A percentile compares a stretch with the other conserved stretches of the same genome.
These are phyloP conservation scores for Rachicladosporium sp. DNA, from an alignment of 2,329 filamentous ascomycete species.

Conservation along the genomic window DNA sequence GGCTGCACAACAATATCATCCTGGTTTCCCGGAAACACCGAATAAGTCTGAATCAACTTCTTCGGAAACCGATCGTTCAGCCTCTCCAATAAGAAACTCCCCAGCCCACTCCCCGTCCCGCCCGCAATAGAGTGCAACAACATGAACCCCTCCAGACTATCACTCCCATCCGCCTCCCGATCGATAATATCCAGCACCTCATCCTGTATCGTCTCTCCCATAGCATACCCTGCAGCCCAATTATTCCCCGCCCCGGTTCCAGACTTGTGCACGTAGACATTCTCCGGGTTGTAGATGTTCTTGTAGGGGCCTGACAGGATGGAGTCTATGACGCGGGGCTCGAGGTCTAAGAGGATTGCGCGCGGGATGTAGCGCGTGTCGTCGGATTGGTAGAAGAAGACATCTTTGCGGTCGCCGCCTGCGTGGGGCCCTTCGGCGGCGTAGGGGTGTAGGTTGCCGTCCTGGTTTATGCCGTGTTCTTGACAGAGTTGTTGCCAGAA, in stretches of 20 bases:
- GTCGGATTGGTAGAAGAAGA: conserved; percentile 98
- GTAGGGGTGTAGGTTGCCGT: conserved; percentile 95
- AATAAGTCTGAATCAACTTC: conserved; percentile 98
- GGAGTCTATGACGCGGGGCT: conserved; percentile 81
- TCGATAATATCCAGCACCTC: conserved; percentile 99
- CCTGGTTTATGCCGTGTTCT: conserved; percentile 94
- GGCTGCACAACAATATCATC: conserved; percentile 95
- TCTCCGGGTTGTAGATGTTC: conserved; percentile 99
- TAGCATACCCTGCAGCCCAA: conserved; percentile 93
- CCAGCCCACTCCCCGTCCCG: conserved; percentile 89
- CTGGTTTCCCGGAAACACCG: conserved; percentile 90
- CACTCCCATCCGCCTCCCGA: conserved; percentile 92
- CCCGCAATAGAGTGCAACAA: conserved; percentile 95
- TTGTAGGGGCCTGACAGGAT: conserved; percentile 92
- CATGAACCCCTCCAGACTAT: conserved; percentile 98
- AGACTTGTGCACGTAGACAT: conserved; percentile 93
- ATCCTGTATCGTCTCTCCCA: conserved; percentile 81
- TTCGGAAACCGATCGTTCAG: conserved; percentile 97
- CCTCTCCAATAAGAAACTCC: conserved; percentile 85
- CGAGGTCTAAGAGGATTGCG: conserved; percentile 87
- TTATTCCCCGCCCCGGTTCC: conserved; percentile 93
- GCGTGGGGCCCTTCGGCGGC: conserved; percentile 54
- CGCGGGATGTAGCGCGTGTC: conserved; percentile 96
- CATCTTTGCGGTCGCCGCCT: conserved; percentile 93
- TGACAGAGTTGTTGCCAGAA: conserved; percentile 99